Evolutionary conservation across 352 stramenopile genomes (phyloP).

Genomic region (Phytophthora ramorum): DNA sequence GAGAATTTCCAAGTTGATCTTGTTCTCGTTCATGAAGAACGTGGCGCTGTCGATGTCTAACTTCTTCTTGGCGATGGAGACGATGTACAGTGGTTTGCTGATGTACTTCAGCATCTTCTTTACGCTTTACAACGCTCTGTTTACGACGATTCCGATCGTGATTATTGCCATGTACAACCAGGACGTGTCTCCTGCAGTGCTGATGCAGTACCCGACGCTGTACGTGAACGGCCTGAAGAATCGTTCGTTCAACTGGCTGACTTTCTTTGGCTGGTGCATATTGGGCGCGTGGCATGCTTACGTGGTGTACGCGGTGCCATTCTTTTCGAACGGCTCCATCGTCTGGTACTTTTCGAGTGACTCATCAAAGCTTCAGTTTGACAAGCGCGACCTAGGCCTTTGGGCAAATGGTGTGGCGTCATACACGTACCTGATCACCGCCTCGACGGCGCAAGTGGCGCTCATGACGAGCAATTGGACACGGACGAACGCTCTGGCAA

Average conservation of each 20-base stretch:
- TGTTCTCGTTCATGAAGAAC: slow-evolving; percentile 93
- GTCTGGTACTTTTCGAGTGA: slow-evolving; percentile 83
- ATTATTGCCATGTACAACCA: slow-evolving; percentile 93
- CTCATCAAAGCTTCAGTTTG: slow-evolving; percentile 61
- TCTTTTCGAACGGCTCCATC: slow-evolving; percentile 86
- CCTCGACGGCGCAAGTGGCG: slow-evolving; percentile 84
- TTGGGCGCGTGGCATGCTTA: slow-evolving; percentile 90
- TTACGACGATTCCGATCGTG: slow-evolving; percentile 91
- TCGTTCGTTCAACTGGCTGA: slow-evolving; percentile 90
- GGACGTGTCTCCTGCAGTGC: slow-evolving; percentile 85
- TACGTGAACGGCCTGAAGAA: slow-evolving; percentile 91
- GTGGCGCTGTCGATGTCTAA: slow-evolving; percentile 86
- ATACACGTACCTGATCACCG: slow-evolving; percentile 89
- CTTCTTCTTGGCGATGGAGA: slow-evolving; percentile 85
- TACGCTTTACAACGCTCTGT: slow-evolving; percentile 91
- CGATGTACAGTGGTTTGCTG: slow-evolving; percentile 88
- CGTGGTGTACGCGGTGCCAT: slow-evolving; percentile 85
- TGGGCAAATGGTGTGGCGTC: slow-evolving; percentile 83
- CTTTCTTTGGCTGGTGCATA: slow-evolving; percentile 88
- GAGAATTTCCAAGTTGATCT: slow-evolving; percentile 88
- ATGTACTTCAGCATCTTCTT: slow-evolving; percentile 93
- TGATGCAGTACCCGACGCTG: slow-evolving; percentile 91
- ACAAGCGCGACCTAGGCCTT: slow-evolving; percentile 74
- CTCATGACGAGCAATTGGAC: slow-evolving; percentile 93
- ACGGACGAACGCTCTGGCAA: slow-evolving; percentile 69